Evolutionary conservation across 441 rosid genomes (phyloP).

Genomic region (Pelargonium australe): DNA sequence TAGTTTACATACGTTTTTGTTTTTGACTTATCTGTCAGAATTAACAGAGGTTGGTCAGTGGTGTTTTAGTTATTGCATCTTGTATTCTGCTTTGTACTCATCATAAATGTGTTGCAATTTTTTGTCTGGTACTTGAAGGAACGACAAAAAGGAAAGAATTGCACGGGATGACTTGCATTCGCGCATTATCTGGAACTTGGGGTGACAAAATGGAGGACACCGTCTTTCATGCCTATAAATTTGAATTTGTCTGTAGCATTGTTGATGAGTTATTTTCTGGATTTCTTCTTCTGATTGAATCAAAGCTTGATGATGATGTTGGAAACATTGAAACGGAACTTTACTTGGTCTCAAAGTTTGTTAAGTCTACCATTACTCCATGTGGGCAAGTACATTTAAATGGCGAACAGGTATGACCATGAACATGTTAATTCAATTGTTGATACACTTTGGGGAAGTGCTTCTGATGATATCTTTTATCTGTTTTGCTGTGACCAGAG

Average conservation of each 20-base stretch:
- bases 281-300: slow-evolving; percentile 63
- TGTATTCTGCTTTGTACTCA: too few species aligned
- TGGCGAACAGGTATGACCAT: slow-evolving; percentile 59
- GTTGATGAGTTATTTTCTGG: slow-evolving; percentile 42
- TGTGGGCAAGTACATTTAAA: slow-evolving; percentile 59
- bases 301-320: slow-evolving; percentile 76
- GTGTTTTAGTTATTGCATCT: slow-evolving; percentile 3
- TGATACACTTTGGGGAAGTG: slow-evolving; percentile 9
- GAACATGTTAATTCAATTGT: slow-evolving; percentile 8
- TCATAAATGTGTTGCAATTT: neutral
- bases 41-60: neutral
- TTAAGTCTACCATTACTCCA: slow-evolving; percentile 53
- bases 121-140: slow-evolving; percentile 39
- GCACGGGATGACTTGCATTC: slow-evolving; percentile 59
- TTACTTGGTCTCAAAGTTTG: slow-evolving; percentile 54
- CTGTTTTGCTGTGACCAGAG: slow-evolving; percentile 34
- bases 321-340: slow-evolving; percentile 62
- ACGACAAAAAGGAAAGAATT: slow-evolving; percentile 88
- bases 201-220: slow-evolving; percentile 47
- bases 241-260: slow-evolving; percentile 57
- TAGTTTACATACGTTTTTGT: too few species aligned
- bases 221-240: slow-evolving; percentile 61
- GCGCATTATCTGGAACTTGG: slow-evolving; percentile 72
- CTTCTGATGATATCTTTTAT: slow-evolving; percentile 3
- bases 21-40: neutral